Percentiles rank a stretch among this genome's conserved stretches.
Evolutionary conservation across 2,329 filamentous ascomycete genomes (phyloP).

Genomic region (Tolypocladium sp.): DNA sequence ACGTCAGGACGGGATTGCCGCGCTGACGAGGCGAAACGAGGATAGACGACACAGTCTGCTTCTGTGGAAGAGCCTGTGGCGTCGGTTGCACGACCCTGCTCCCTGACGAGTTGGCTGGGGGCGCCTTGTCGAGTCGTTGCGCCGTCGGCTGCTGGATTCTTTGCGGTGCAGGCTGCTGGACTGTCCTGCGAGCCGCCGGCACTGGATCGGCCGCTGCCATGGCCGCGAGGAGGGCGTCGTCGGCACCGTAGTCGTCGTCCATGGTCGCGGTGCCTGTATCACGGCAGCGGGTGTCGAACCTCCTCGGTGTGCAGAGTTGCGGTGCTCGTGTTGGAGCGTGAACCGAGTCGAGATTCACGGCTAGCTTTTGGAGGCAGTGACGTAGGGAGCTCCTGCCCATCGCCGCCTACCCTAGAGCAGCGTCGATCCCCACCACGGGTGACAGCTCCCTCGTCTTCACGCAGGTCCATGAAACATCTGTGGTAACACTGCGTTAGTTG

Average conservation of each 20-base stretch:
- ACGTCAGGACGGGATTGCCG: slow-evolving; percentile 84
- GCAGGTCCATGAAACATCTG: not conserved
- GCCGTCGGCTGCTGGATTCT: slow-evolving; percentile 39
- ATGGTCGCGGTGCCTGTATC: slow-evolving; percentile 13
- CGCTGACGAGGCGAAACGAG: slow-evolving; percentile 88
- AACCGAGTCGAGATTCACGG: not conserved
- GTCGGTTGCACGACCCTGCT: slow-evolving; percentile 73
- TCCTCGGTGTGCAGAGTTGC: not conserved
- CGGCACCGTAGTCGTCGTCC: slow-evolving; percentile 49
- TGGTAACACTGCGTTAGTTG: not conserved
- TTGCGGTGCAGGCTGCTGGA: slow-evolving; percentile 32
- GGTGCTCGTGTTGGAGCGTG: not conserved
- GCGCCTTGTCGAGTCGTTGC: slow-evolving; percentile 45
- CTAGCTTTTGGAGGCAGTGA: not conserved
- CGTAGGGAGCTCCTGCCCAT: not conserved
- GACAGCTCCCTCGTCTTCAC: not conserved
- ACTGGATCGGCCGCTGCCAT: slow-evolving; percentile 39
- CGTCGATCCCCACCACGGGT: not conserved
- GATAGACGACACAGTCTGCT: slow-evolving; percentile 62
- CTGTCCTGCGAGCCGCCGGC: slow-evolving; percentile 12
- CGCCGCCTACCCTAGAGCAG: not conserved
- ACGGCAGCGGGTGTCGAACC: not conserved
- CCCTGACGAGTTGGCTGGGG: slow-evolving; percentile 27
- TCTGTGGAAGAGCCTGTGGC: slow-evolving; percentile 70
- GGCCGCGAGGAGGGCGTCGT: slow-evolving; percentile 46